Evolutionary conservation across 768 basidiomycete genomes (phyloP), one percentile per base, ranked within the genome.

Genomic region (Tulasnella sp.): DNA sequence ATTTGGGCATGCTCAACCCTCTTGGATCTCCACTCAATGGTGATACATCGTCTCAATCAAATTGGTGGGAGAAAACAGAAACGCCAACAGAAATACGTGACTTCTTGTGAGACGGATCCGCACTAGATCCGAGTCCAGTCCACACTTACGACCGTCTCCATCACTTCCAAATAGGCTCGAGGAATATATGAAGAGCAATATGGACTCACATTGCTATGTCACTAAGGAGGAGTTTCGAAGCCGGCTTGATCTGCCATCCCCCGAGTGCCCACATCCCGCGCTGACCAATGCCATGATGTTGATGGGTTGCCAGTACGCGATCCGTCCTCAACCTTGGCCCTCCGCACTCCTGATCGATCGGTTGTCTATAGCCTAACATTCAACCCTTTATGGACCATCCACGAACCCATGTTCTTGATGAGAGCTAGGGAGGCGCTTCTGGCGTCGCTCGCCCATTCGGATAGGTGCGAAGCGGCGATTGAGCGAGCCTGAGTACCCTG

Each of bases 211-310:
- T 24, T 59, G 48, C 21, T 59, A 49, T 46, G 21, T 59, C 10
- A 31, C 31, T 25, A 59, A 51, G 31, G 30, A 30, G 34, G 29
- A 46, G 8, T 59, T 59, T 42, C 49, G 48, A 22, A 15, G 27
- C 24, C 49, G 45, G 9, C 27, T 59, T 19, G 57, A 59, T 22
- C 41, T 38, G 11, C 57, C 31, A 22, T 30, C 46, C 9, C 61
- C 61, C 46, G 59, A 61, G 24, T 56, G 61, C 38, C 62, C 62
- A 8, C 62, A 62, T 34, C 51, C 62, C 15, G 51, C 62, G 9
- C 34, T 62, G 5, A 34, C 61, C 1, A 62, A 62, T 44, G 62
- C 62, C 22, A 61, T 62, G 1, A 62, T 53, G 44, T 50, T 62
- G n/a, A 19, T 62, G 15, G 62, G 62, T 10, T 48, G 49, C 34